Conservation (phyloP, 257 asterid genomes). For the Penstemon eatonii region DNA sequence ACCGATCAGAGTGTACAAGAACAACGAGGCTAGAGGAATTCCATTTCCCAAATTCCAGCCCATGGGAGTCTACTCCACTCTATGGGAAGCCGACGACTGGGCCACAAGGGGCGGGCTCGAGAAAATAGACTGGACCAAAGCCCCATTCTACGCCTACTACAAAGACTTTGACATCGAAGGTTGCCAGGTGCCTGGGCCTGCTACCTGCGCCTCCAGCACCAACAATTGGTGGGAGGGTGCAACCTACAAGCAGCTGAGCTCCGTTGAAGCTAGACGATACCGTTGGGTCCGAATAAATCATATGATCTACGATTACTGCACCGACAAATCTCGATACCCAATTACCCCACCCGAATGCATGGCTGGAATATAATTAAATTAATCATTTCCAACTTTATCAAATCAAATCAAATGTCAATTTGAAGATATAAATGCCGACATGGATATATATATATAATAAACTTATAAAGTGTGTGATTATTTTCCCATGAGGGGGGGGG, state of each 20-base stretch:
- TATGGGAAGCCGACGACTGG: constrained; percentile 98
- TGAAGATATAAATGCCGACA: constrained; percentile 2
- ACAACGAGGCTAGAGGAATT: constrained; percentile 68
- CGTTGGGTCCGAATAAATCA: constrained; percentile 77
- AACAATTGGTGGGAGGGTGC: constrained; percentile 89
- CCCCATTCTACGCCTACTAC: constrained; percentile 85
- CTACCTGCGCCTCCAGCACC: constrained; percentile 48
- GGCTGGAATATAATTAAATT: constrained; percentile 48
- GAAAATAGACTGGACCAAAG: constrained; percentile 84
- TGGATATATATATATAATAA: neutral
- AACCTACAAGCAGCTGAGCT: constrained; percentile 52
- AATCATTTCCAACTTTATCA: neutral
- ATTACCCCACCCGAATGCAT: constrained; percentile 67
- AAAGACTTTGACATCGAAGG: constrained; percentile 86
- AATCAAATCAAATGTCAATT: constrained; percentile 3
- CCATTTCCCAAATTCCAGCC: constrained; percentile 73
- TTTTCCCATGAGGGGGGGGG: constrained; percentile 2
- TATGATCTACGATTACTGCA: constrained; percentile 85
- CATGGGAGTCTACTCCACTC: constrained; percentile 75
- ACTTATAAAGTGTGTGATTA: neutral
- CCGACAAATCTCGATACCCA: constrained; percentile 61
- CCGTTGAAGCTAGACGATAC: constrained; percentile 53
- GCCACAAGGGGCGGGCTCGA: constrained; percentile 87
- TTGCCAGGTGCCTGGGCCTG: constrained; percentile 71
- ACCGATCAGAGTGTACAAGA: constrained; percentile 79